Percentiles rank a stretch among this genome's conserved stretches.
Conservation (phyloP, 208 protist species). For the Kentomonas sorsogonicus region DNA sequence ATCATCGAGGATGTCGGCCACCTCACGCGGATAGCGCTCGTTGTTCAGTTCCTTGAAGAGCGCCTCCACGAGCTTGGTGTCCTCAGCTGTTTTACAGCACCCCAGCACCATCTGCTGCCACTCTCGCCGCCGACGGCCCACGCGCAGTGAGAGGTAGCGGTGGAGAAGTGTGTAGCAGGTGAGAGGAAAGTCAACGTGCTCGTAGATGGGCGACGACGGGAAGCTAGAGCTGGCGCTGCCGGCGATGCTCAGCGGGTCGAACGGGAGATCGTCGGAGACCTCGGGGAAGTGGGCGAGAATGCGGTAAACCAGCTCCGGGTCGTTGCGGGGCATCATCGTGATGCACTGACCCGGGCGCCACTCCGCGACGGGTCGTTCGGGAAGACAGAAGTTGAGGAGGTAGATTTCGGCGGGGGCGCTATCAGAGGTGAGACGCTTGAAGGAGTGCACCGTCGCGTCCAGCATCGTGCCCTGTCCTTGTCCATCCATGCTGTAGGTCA, state of each 20-base stretch:
- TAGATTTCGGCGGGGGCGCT: too few relatives aligned
- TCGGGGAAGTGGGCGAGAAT: constrained; percentile 34
- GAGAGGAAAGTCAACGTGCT: constrained; percentile 33
- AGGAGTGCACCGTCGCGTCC: constrained; percentile 25
- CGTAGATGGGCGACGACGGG: constrained; percentile 42
- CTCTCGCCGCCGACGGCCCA: too few relatives aligned
- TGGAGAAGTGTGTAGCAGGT: constrained; percentile 33
- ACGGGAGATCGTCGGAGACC: constrained; percentile 21
- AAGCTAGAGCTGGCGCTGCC: constrained; percentile 20
- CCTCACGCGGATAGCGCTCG: neutral
- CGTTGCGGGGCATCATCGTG: constrained; percentile 42
- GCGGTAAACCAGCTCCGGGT: constrained; percentile 20
- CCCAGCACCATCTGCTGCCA: constrained; percentile 26
- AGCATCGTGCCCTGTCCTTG: constrained; percentile 11
- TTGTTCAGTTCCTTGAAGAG: constrained; percentile 3
- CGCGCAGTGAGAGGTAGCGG: constrained; percentile 38
- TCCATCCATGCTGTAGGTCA: constrained; percentile 16
- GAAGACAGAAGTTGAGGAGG: constrained; percentile 35
- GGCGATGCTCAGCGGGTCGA: constrained; percentile 25
- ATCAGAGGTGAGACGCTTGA: constrained; percentile 24
- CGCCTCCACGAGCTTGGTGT: constrained; percentile 14
- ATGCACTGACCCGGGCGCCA: constrained; percentile 65
- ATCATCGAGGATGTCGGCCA: constrained; percentile 32
- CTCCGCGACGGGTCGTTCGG: constrained; percentile 16
- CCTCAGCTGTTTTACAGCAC: constrained; percentile 6